These are phyloP conservation scores for Emergomyces africanus DNA, from an alignment of 2,329 filamentous ascomycete species.

Conservation along the genomic window DNA sequence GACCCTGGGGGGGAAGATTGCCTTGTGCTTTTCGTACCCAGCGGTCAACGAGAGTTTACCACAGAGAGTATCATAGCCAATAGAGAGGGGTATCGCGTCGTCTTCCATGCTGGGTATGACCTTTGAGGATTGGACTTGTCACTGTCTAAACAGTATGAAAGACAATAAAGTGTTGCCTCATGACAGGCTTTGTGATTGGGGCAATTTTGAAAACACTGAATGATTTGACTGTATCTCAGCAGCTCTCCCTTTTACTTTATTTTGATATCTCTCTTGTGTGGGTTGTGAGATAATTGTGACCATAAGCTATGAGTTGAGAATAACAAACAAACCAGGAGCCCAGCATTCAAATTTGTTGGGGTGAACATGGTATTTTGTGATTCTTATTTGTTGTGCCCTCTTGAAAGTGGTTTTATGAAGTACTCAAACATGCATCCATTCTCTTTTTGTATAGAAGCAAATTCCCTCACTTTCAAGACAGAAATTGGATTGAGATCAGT, in stretches of 20 bases:
- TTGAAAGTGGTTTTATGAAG: background rate
- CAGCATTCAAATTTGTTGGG: background rate
- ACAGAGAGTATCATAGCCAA: background rate
- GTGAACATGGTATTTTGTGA: background rate
- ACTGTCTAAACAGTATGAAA: background rate
- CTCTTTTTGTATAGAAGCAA: background rate
- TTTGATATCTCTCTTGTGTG: background rate
- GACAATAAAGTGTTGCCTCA: background rate
- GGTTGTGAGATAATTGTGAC: background rate
- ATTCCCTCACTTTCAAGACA: background rate
- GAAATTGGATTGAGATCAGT: background rate
- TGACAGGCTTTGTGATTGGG: background rate
- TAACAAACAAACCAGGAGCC: background rate
- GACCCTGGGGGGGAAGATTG: conserved; percentile 5
- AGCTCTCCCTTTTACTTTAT: background rate
- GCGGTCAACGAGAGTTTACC: conserved; percentile 6
- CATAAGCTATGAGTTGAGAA: background rate
- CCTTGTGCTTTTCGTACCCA: conserved; percentile 7
- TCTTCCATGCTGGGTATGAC: background rate
- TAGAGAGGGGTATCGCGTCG: background rate
- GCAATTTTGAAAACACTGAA: background rate
- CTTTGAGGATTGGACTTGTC: background rate
- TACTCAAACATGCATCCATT: background rate
- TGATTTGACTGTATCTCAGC: background rate
- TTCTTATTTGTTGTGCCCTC: background rate